phyloP scores from a whole-genome alignment of 345 rosid species.

The Euphorbia peplus region DNA sequence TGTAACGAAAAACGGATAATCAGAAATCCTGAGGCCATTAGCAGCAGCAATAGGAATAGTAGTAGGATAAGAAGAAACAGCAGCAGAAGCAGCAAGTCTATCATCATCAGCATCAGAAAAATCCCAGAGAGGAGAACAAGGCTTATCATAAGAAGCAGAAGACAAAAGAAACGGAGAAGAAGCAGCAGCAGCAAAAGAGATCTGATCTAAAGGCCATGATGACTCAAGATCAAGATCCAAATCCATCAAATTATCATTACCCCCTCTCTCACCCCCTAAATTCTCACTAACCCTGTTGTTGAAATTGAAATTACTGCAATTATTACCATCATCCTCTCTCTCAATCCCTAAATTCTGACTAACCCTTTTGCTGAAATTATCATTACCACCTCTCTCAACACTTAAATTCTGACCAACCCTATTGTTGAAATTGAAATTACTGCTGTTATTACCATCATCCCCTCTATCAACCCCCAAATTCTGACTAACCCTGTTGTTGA shows the following conservation, averaged over 20 bases:
- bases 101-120: slow-evolving; percentile 57
- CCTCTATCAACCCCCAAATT: background rate
- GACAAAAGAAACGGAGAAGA: slow-evolving; percentile 55
- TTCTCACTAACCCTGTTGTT: background rate
- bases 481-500: background rate
- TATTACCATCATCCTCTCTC: too few species aligned
- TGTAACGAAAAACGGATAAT: slow-evolving; percentile 44
- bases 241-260: slow-evolving; percentile 33
- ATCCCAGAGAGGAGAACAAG: slow-evolving; percentile 90
- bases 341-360: background rate
- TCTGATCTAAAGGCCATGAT: slow-evolving; percentile 81
- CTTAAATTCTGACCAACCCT: background rate
- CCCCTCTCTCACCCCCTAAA: background rate
- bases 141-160: slow-evolving; percentile 62
- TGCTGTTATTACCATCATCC: too few species aligned
- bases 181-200: slow-evolving; percentile 46
- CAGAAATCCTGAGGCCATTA: slow-evolving; percentile 39
- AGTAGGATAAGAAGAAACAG: slow-evolving; percentile 13
- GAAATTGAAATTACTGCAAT: background rate
- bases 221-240: slow-evolving; percentile 59
- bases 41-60: background rate
- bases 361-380: too few species aligned
- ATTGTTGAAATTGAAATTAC: too few species aligned
- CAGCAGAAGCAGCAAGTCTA: slow-evolving; percentile 22
- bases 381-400: too few species aligned